These are phyloP conservation scores for Colletotrichum orchidophilum DNA, from an alignment of 2,329 filamentous ascomycete species.

Conservation along the genomic window DNA sequence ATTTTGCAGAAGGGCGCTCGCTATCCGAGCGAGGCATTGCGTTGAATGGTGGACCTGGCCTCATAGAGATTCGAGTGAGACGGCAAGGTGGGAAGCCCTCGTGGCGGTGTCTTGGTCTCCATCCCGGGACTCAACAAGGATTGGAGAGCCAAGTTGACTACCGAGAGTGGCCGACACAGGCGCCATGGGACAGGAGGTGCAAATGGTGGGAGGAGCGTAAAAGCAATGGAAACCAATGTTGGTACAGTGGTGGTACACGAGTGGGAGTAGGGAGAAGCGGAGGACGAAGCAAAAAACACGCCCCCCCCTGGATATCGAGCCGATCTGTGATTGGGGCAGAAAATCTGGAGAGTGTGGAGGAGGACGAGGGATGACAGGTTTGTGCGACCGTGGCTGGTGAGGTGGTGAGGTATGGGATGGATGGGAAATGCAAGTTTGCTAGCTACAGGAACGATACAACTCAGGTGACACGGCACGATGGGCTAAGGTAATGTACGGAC, in stretches of 20 bases:
- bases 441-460: not conserved
- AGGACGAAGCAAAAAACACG: not conserved
- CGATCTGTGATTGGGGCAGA: constrained; percentile 10
- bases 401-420: not conserved
- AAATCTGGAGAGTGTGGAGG: constrained; percentile 20
- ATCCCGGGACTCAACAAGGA: not conserved
- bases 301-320: not conserved
- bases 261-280: not conserved
- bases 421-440: not conserved
- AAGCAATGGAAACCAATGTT: not conserved
- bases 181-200: not conserved
- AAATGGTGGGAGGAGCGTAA: not conserved
- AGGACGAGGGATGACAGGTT: not conserved
- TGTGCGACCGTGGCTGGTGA: not conserved
- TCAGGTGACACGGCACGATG: not conserved
- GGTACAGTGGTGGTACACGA: not conserved
- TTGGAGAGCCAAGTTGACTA: not conserved
- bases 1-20: not conserved
- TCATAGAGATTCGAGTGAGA: not conserved
- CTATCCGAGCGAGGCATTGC: not conserved
- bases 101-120: not conserved
- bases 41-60: not conserved
- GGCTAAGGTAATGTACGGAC: not conserved
- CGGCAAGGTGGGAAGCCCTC: not conserved
- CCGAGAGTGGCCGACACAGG: not conserved